phyloP scores from a whole-genome alignment of 257 asterid genomes.

The Leptodermis oblonga region DNA sequence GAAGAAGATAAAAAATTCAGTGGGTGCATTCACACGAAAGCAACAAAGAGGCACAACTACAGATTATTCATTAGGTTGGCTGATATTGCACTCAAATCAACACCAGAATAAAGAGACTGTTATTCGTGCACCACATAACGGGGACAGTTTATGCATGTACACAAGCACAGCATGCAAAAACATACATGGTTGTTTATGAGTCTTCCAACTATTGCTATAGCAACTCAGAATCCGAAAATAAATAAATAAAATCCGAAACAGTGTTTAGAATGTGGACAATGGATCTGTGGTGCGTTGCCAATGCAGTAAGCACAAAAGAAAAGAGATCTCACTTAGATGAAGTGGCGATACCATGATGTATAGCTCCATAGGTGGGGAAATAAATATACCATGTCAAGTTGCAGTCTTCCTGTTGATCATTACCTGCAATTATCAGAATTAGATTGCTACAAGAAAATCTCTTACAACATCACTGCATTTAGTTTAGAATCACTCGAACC shows the following conservation, averaged over 20 bases:
- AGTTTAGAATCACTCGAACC: neutral
- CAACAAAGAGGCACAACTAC: neutral
- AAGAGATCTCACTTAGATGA: conserved; percentile 6
- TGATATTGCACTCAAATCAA: neutral
- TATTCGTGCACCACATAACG: neutral
- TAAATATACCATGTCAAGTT: neutral
- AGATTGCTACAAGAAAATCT: conserved; percentile 1
- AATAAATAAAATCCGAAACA: neutral
- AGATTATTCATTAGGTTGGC: neutral
- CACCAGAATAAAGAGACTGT: neutral
- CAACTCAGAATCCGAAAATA: too few relatives aligned
- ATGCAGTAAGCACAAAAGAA: conserved; percentile 50
- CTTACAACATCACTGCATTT: conserved; percentile 7
- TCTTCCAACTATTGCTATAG: too few relatives aligned
- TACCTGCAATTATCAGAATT: neutral
- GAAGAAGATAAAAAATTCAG: neutral
- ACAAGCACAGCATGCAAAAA: conserved; percentile 9
- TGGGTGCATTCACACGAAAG: conserved; percentile 12
- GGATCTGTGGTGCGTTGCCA: conserved; percentile 53
- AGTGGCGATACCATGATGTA: neutral
- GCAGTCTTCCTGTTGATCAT: neutral
- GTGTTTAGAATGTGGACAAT: neutral
- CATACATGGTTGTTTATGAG: neutral
- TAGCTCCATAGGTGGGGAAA: neutral
- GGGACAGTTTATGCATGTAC: conserved; percentile 12